Conservation (phyloP, 2,329 filamentous ascomycete species). For the Fusarium sp. region DNA sequence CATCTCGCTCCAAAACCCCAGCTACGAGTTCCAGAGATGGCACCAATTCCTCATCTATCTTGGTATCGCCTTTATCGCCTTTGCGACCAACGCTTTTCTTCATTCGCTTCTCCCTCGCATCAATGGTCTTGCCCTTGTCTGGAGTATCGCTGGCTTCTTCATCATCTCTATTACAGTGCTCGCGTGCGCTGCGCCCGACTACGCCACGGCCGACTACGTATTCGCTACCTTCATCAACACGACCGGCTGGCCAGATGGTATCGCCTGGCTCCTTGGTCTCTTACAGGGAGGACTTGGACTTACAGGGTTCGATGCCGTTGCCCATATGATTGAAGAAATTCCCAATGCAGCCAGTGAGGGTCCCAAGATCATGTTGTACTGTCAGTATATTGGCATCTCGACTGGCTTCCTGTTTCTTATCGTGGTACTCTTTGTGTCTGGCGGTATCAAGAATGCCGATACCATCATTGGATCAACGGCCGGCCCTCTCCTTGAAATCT, state of each 20-base stretch:
- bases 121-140: slow-evolving; percentile 74
- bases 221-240: slow-evolving; percentile 47
- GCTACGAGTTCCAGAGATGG: slow-evolving; percentile 67
- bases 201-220: slow-evolving; percentile 48
- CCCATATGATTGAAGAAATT: slow-evolving; percentile 50
- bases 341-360: slow-evolving; percentile 45
- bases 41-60: slow-evolving; percentile 71
- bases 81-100: slow-evolving; percentile 45
- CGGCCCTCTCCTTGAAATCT: slow-evolving; percentile 69
- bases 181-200: slow-evolving; percentile 70
- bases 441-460: slow-evolving; percentile 58
- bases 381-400: slow-evolving; percentile 68
- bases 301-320: slow-evolving; percentile 48
- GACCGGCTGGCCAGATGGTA: slow-evolving; percentile 47
- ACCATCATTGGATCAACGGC: slow-evolving; percentile 61
- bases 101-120: slow-evolving; percentile 51
- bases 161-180: slow-evolving; percentile 75
- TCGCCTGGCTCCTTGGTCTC: slow-evolving; percentile 48
- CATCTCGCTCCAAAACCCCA: slow-evolving; percentile 67
- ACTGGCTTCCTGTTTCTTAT: slow-evolving; percentile 71
- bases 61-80: slow-evolving; percentile 41
- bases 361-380: slow-evolving; percentile 57
- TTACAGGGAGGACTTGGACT: slow-evolving; percentile 47
- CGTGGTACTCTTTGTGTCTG: slow-evolving; percentile 71
- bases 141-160: slow-evolving; percentile 74